A percentile compares a stretch with the other conserved stretches of the same genome.
phyloP scores from a whole-genome alignment of 2,329 filamentous ascomycete species.

The Didymella sp. region DNA sequence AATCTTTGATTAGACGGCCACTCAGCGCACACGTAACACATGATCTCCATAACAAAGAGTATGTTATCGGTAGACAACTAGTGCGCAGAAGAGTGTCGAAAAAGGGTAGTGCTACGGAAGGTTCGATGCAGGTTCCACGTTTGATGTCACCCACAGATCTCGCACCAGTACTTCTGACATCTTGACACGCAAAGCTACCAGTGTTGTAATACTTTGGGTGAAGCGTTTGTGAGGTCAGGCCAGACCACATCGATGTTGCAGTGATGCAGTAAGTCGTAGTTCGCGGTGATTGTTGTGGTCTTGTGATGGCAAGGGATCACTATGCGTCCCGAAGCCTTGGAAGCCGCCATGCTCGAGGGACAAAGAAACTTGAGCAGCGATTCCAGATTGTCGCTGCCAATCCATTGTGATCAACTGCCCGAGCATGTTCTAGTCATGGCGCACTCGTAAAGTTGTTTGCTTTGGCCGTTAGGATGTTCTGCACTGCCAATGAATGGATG shows the following conservation, averaged over 20 bases:
- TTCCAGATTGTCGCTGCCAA: not conserved
- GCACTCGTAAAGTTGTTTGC: not conserved
- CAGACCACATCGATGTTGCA: not conserved
- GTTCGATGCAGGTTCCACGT: conserved; percentile 21
- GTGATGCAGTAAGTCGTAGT: not conserved
- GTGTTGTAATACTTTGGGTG: not conserved
- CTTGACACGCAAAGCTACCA: conserved; percentile 13
- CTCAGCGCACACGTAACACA: conserved; percentile 1
- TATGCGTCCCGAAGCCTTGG: conserved; percentile 1
- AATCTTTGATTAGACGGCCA: not conserved
- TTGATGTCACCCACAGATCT: conserved; percentile 12
- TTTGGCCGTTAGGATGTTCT: not conserved
- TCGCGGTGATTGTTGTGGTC: not conserved
- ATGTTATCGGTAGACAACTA: not conserved
- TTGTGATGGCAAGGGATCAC: not conserved
- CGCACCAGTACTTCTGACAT: conserved; percentile 13
- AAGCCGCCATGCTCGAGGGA: not conserved
- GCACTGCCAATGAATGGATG: not conserved
- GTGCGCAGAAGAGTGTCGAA: not conserved
- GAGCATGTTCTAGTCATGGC: not conserved
- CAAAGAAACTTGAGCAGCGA: not conserved
- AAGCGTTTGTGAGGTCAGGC: conserved; percentile 5
- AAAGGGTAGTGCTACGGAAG: conserved; percentile 4
- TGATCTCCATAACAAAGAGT: not conserved
- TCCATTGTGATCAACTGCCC: not conserved